phyloP scores from a whole-genome alignment of 768 basidiomycete species.

The Inosperma sp. region DNA sequence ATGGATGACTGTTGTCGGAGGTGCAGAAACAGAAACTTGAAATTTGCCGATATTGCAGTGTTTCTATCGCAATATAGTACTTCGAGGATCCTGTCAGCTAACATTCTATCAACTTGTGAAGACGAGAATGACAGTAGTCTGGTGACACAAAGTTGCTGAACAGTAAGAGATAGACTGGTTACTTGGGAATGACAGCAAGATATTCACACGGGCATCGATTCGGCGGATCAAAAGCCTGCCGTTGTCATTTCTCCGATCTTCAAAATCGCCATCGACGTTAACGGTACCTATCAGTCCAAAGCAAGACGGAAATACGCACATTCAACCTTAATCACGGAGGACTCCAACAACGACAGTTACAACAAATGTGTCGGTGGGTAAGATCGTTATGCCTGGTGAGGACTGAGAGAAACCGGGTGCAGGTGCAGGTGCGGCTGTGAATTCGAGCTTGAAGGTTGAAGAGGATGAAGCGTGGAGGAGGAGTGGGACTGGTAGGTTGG shows the following conservation, averaged over 20 bases:
- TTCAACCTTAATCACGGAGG: constrained; percentile 45
- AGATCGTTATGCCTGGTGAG: constrained; percentile 66
- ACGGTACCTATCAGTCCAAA: constrained; percentile 1
- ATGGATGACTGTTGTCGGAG: too few relatives aligned
- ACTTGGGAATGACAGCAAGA: too few relatives aligned
- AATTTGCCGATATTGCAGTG: too few relatives aligned
- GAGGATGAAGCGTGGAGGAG: constrained; percentile 48
- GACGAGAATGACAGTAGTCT: too few relatives aligned
- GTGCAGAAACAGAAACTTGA: too few relatives aligned
- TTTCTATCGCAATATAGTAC: too few relatives aligned
- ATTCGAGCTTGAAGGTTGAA: constrained; percentile 21
- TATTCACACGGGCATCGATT: not conserved
- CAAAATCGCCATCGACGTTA: not conserved
- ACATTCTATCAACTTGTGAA: too few relatives aligned
- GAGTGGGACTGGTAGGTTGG: constrained; percentile 68
- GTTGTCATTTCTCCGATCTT: too few relatives aligned
- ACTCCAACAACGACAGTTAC: constrained; percentile 11
- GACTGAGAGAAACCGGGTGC: constrained; percentile 31
- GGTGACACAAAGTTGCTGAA: too few relatives aligned
- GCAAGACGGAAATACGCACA: constrained; percentile 16
- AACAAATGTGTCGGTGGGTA: constrained; percentile 42
- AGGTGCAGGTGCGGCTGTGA: constrained; percentile 17
- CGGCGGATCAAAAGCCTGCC: too few relatives aligned
- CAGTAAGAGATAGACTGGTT: too few relatives aligned
- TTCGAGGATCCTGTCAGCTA: too few relatives aligned